Evolutionary conservation across 345 rosid genomes (phyloP), one percentile per base, ranked within the genome.

Genomic region (Geranium brycei): DNA sequence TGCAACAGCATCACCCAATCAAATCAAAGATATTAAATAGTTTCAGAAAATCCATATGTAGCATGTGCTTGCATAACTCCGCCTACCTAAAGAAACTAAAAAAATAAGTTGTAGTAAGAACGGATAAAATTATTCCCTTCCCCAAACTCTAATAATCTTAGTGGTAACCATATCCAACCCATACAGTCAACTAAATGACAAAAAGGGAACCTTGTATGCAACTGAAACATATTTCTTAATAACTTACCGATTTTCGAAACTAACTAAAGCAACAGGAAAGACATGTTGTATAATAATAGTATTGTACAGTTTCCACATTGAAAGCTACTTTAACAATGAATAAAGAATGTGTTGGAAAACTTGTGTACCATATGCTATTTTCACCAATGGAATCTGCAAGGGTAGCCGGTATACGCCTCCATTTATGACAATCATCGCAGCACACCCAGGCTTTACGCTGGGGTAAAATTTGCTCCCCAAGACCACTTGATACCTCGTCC

Each of bases 391-490:
- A 75, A 64, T 74, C 82, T 18, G 83, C 89, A 64, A 88, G 83
- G 62, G 79, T 66, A 76, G 84, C 86, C 53, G 91, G 84, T 68
- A 93, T 90, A 31, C 95, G 88, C 74, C 99, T 82, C 99, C 99
- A 93, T 82, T 93, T 88, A 61, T 73, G 78, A 72, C 97, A 93
- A 71, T 82, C 95, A 76, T 93, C 99, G 78, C 99, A 93, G 30
- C 78, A 82, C 73, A 90, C 99, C 99, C 99, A 93, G 12, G 99
- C 97, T 82, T 71, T 76, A 65, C 81, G 87, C 1, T 68, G 30
- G 57, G 81, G 78, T 61, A 60, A 61, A 68, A 38, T 58, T 69
- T 82, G 79, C 76, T 81, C 82, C 61, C 69, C 66, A 62, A 70
- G 62, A 62, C 60, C 72, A 55, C 72, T 65, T 62, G 80, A 40